Base-by-base conservation (phyloP, 2,329 filamentous ascomycete species). In the Neonectria sp. region DNA sequence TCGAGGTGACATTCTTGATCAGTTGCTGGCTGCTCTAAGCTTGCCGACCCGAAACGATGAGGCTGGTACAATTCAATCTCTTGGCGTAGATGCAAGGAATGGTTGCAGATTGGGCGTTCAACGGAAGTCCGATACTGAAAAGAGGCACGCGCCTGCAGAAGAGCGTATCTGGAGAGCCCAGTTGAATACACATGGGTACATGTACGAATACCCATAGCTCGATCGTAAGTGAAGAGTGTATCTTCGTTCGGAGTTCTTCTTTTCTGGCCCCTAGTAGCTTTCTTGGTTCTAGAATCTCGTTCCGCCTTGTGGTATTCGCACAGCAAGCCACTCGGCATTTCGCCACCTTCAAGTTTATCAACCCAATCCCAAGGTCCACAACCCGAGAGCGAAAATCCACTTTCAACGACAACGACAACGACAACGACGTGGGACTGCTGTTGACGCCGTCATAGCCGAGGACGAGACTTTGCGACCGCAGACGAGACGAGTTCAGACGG, bases 401-500 rank as follows among this genome's bases (percentile, higher is more conserved):
- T 45, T 43, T 45, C 55, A 45, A 46, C 11, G 25, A 25, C 48
- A 13, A 35, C 33, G 33, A 13, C 11, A 12, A 11, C 33, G 33
- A 35, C 33, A n/a, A 51, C 46, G 9, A 21, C n/a, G 55, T 45
- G 52, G 56, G 57, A 29, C 37, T 17, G 21, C 45, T n/a, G n/a
- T 37, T 21, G 12, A 29, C 27, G 27, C 25, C 24, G 49, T 43
- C 6, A 51, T 27, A 61, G 29, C 48, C n/a, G 57, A 48, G 29
- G 51, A 49, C 49, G 52, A 24, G 24, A 27, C 37, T 56, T 40
- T 65, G 56, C 45, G 52, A 60, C 63, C 33, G 27, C 8, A 55
- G 15, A 37, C 43, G 63, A 65, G 51, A 55, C 63, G 45, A 29
- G 57, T 13, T 58, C 52, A 51, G 24, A 61, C 45, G 40, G 57